Base-by-base conservation (phyloP, 2,329 filamentous ascomycete species). In the Fusarium napiforme region DNA sequence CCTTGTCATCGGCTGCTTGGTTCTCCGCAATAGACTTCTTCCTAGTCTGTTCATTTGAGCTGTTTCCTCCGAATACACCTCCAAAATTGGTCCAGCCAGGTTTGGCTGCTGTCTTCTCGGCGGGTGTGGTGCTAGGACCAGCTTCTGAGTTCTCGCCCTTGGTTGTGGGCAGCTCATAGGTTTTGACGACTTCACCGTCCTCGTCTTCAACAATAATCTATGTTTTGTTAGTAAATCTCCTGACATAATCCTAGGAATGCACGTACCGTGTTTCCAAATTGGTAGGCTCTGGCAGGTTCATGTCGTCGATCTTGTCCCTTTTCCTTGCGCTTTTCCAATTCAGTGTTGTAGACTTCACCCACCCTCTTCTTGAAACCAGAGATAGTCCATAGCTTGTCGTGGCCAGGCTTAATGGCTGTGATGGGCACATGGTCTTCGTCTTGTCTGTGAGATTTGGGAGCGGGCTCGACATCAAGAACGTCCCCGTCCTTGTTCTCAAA, bases 401-500 rank as follows among this genome's bases (percentile, higher is more conserved):
- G 70, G 2, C 72, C 68, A 39, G 69, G 57, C 47, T 76, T 77
- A 7, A 70, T 34, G 28, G 75, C 72, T n/a, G 71, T 73, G 7
- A 69, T 71, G 16, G 78, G 72, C 2, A 60, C 52, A 4, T 77
- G 78, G 16, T 69, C 62, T 36, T 69, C 63, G 3, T 73, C 71
- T 18, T 66, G 18, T 39, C 26, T 52, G 10, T 71, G 47, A 12
- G 60, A 40, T 4, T 69, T 59, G 32, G 74, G 61, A 37, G 60
- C 75, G 7, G 75, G 75, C 72, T 91, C 87, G 0, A 93, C 89
- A 23, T 89, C 89, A 10, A 98, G 80, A 6, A 98, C 95, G 61
- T 98, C 95, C 12, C 96, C 96, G 64, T 97, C 92, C 71, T 91
- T 86, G 76, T 97, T 93, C 81, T 98, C 96, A 63, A 97, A 90